phyloP scores from a whole-genome alignment of 768 basidiomycete species.

The Mycena maculata region DNA sequence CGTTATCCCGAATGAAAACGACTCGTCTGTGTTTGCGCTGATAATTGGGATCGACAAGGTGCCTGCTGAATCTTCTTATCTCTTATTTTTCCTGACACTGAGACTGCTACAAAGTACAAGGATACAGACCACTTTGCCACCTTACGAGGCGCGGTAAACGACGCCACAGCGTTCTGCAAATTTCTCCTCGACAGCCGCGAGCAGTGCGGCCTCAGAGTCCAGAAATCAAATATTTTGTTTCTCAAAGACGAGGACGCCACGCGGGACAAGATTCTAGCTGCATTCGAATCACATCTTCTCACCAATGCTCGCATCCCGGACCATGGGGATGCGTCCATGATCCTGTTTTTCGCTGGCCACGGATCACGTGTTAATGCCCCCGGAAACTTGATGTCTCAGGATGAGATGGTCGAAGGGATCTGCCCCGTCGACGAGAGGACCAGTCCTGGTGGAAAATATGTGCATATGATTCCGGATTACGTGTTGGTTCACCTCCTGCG shows the following conservation, averaged over 20 bases:
- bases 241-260: conserved; percentile 1
- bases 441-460: not conserved
- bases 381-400: not conserved
- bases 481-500: not conserved
- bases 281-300: conserved; percentile 2
- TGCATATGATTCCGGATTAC: conserved; percentile 9
- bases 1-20: not conserved
- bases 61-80: not conserved
- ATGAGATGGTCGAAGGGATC: not conserved
- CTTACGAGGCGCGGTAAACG: conserved; percentile 2
- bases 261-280: not conserved
- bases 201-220: not conserved
- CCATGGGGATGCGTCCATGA: not conserved
- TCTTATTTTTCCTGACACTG: not conserved
- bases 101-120: conserved; percentile 5
- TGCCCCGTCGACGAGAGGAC: conserved; percentile 13
- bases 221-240: not conserved
- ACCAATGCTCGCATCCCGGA: conserved; percentile 2
- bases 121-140: not conserved
- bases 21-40: conserved; percentile 8
- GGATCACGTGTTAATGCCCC: not conserved
- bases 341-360: too few relatives aligned
- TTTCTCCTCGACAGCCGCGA: conserved; percentile 3
- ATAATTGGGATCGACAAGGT: conserved; percentile 7
- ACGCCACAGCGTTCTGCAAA: not conserved